A percentile compares a stretch with the other conserved stretches of the same genome.
Evolutionary conservation across 768 basidiomycete species (phyloP).

Genomic region (Pleurotus cornucopiae): DNA sequence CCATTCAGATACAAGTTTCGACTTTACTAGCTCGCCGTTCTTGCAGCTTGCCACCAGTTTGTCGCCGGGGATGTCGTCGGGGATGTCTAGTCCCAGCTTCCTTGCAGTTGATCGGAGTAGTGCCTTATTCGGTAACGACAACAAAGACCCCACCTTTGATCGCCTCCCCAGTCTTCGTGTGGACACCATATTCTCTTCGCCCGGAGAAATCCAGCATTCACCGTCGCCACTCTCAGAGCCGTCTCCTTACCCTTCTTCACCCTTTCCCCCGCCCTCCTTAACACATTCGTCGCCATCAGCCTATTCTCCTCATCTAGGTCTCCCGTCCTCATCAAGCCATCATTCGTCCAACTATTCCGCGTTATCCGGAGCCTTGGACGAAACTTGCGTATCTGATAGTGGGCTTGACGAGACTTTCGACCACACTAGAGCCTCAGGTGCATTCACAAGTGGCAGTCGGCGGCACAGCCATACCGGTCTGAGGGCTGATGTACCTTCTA

Average conservation of each 20-base stretch:
- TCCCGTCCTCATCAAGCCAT: not conserved
- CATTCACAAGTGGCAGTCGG: not conserved
- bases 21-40: not conserved
- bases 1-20: not conserved
- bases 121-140: conserved; percentile 4
- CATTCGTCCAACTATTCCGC: conserved; percentile 2
- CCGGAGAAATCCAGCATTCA: conserved; percentile 1
- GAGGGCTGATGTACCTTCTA: not conserved
- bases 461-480: conserved; percentile 6
- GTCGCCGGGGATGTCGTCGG: not conserved
- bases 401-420: conserved; percentile 1
- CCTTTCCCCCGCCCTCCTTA: not conserved
- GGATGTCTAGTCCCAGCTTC: conserved; percentile 1
- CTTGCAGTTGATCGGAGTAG: conserved; percentile 1
- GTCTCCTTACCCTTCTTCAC: not conserved
- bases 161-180: conserved; percentile 5
- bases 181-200: conserved; percentile 7
- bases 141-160: conserved; percentile 2
- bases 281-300: conserved; percentile 5
- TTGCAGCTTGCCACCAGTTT: not conserved
- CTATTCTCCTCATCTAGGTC: not conserved
- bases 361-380: conserved; percentile 1
- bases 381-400: not conserved
- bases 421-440: not conserved
- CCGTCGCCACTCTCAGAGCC: conserved; percentile 5